Evolutionary conservation across 768 basidiomycete genomes (phyloP).

Genomic region (Tubosaeta brunneosetosa): DNA sequence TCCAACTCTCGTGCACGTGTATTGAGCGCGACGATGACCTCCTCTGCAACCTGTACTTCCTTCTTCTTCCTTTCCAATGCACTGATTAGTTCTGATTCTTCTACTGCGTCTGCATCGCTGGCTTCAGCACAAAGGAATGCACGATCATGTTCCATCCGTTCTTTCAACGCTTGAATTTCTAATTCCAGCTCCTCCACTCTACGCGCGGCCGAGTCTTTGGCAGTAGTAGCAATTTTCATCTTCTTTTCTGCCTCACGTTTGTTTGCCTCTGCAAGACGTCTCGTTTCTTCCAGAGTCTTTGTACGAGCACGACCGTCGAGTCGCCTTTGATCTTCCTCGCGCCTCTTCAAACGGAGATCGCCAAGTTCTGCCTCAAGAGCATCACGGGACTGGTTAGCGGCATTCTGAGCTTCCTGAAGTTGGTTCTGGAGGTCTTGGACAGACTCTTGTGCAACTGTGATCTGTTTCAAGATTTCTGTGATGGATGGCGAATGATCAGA

Average conservation of each 20-base stretch:
- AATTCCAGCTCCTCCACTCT: slow-evolving; percentile 56
- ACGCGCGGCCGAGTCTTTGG: slow-evolving; percentile 57
- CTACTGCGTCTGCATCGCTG: slow-evolving; percentile 38
- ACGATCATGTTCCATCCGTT: slow-evolving; percentile 53
- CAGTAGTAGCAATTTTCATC: slow-evolving; percentile 61
- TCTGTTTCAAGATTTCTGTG: slow-evolving; percentile 71
- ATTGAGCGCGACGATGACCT: slow-evolving; percentile 57
- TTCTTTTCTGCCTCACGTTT: slow-evolving; percentile 88
- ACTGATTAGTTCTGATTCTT: slow-evolving; percentile 41
- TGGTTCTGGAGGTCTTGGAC: slow-evolving; percentile 68
- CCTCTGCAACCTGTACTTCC: slow-evolving; percentile 59
- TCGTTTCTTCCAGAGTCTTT: slow-evolving; percentile 82
- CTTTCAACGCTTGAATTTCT: slow-evolving; percentile 54
- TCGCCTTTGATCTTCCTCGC: slow-evolving; percentile 76
- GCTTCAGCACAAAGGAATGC: slow-evolving; percentile 45
- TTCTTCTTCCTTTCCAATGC: slow-evolving; percentile 52
- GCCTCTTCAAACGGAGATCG: slow-evolving; percentile 66
- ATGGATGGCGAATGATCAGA: slow-evolving; percentile 68
- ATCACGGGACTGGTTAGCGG: slow-evolving; percentile 55
- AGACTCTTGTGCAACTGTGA: slow-evolving; percentile 54
- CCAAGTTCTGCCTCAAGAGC: slow-evolving; percentile 72
- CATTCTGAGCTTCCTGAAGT: slow-evolving; percentile 54
- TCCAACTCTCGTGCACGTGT: slow-evolving; percentile 70
- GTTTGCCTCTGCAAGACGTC: slow-evolving; percentile 72
- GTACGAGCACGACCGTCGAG: slow-evolving; percentile 78